Evolutionary conservation across 2,329 filamentous ascomycete genomes (phyloP), one percentile per base, ranked within the genome.

Genomic region (Penicillium psychrosexuale): DNA sequence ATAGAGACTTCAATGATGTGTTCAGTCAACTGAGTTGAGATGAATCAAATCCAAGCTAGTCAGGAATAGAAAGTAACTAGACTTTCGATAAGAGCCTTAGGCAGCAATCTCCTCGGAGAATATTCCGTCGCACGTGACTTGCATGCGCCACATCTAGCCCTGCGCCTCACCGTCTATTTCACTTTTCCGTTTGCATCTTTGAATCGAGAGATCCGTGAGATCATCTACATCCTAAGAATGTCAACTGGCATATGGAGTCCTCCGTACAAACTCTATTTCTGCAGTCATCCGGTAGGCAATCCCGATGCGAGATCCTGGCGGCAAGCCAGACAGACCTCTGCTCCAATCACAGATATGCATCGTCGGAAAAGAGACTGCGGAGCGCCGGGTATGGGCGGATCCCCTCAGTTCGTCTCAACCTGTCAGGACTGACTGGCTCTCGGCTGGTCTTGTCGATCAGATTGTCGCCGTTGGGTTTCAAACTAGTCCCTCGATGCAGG

Each of bases 381-480:
- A 56, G 47, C 60, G 44, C 56, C 51, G 59, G 60, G 47, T 55
- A 51, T 47, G 37, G 40, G 57, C 56, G 57, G 61, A 61, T 62
- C 58, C 47, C 47, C 47, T 22, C 37, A 49, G 51, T 48, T 57
- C 37, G 24, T 53, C 27, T 42, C 50, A 38, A 34, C 40, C 40
- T 55, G 44, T 34, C 46, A 55, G 54, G 47, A 40, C 57, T 55
- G 40, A 43, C 45, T 43, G 30, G 34, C 17, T 36, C 28, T 33
- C 49, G 40, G 31, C 31, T 46, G 39, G 42, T 31, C n/a, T 45
- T 33, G 53, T 51, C 48, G 52, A 60, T 58, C 50, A 49, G 48
- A 54, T 61, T 59, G 56, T 51, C 59, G 52, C 57, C 51, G 37
- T 57, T 54, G 51, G 48, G 57, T 62, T 63, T 63, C 57, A 57